phyloP scores from a whole-genome alignment of 164 flowering plant species.

The Sedum album region DNA sequence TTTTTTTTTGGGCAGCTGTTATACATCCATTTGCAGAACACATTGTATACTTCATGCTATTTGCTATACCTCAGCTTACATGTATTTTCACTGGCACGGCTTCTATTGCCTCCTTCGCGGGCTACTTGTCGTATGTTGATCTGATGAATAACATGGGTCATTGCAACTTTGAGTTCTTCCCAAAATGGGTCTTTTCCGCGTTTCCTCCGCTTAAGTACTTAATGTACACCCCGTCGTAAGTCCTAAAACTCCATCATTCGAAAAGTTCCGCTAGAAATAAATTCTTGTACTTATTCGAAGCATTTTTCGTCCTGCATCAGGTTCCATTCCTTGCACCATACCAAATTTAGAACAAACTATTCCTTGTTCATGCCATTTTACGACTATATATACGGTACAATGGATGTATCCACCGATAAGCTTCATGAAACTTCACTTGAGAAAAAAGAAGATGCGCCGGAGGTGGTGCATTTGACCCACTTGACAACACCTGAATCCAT shows the following conservation, averaged over 20 bases:
- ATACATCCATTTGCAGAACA: constrained; percentile 31
- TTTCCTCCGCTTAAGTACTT: constrained; percentile 16
- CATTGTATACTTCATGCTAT: constrained; percentile 21
- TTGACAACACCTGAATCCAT: constrained; percentile 61
- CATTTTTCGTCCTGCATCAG: constrained; percentile 17
- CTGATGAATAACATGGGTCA: constrained; percentile 36
- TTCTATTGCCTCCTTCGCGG: constrained; percentile 14
- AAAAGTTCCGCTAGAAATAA: not conserved
- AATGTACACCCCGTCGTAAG: constrained; percentile 19
- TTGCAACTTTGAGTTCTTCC: constrained; percentile 33
- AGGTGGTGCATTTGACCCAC: constrained; percentile 67
- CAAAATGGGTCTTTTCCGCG: constrained; percentile 16
- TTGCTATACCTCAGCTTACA: constrained; percentile 18
- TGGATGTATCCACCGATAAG: constrained; percentile 44
- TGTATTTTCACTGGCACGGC: constrained; percentile 7
- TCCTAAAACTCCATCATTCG: not conserved
- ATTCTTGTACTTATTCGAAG: not conserved
- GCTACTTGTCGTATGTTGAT: constrained; percentile 17
- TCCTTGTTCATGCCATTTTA: constrained; percentile 48
- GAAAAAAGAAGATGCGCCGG: constrained; percentile 30
- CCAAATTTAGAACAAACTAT: constrained; percentile 44
- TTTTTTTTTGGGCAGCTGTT: constrained; percentile 9
- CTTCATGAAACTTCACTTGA: constrained; percentile 32
- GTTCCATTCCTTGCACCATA: constrained; percentile 48
- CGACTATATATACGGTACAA: constrained; percentile 46